Base-by-base conservation (phyloP, 495 filamentous ascomycete species). In the Aspergillus campestris region DNA sequence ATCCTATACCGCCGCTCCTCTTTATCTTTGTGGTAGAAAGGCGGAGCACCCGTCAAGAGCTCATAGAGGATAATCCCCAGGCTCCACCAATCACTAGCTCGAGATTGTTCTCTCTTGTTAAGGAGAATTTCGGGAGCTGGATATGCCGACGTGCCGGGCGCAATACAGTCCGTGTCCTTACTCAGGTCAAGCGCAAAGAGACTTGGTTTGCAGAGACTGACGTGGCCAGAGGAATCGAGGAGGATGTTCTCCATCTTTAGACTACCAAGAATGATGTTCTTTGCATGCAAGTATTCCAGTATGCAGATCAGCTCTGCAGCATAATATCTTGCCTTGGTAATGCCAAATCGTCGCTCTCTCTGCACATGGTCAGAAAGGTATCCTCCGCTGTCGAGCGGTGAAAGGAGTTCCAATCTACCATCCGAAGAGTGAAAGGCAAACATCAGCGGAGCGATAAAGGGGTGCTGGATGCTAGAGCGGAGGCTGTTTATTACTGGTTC, bases 351-450 rank as follows among this genome's bases (percentile, higher is more conserved):
- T 11, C 38, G 45, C 14, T 7, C 45, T 41, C 37, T 47, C 35
- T 47, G 45, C 14, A 47, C 3, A 40, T 47, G 31, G 14, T 47
- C 37, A n/a, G 12, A 47, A 47, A 47, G 37, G 14, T 47, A 47
- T 47, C 37, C 45, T 9, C 45, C 45, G 45, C 36, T 47, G 41
- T 6, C 37, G 2, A 40, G 45, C 29, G 45, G 37, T 28, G 37
- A 47, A 47, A 47, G 45, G 38, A 47, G 45, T n/a, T 36, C 35
- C 31, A 24, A 31, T 9, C 7, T 15, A 6, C 32, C 30, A 10
- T 48, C 38, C 5, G 45, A 40, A 2, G 45, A 40, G 2, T 1
- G 13, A 28, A 48, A 48, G 32, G 38, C 18, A 34, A 42, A 35
- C 14, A 6, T 42, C 38, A 42, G 38, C 24, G 32, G 39, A 3